Conservation (phyloP, 169 alveolate genomes). For the Theileria luwenshuni region DNA sequence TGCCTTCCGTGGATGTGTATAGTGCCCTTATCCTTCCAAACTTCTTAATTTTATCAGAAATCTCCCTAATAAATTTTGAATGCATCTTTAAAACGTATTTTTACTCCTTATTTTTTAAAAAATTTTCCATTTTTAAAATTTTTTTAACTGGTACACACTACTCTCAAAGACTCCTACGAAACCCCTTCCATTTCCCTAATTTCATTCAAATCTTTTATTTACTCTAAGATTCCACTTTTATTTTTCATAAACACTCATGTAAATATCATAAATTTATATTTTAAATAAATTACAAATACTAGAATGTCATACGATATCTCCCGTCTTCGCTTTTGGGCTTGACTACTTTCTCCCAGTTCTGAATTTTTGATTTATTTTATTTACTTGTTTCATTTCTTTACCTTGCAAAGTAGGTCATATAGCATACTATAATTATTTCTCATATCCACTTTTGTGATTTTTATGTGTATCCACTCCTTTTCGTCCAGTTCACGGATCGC, state of each 20-base stretch:
- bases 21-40: not conserved
- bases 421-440: constrained; percentile 87
- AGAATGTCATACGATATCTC: constrained; percentile 79
- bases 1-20: not conserved
- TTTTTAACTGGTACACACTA: too few species aligned
- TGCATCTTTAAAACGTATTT: constrained; percentile 41
- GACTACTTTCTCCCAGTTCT: constrained; percentile 86
- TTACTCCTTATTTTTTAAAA: constrained; percentile 25
- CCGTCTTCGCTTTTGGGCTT: constrained; percentile 84
- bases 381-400: constrained; percentile 1
- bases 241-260: too few species aligned
- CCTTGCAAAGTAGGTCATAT: constrained; percentile 85
- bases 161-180: too few species aligned
- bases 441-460: constrained; percentile 86
- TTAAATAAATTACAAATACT: too few species aligned
- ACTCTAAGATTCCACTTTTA: too few species aligned
- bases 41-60: not conserved
- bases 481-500: constrained; percentile 87
- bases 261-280: too few species aligned
- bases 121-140: constrained; percentile 21
- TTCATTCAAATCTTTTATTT: too few species aligned
- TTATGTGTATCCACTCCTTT: constrained; percentile 86
- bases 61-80: not conserved
- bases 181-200: too few species aligned
- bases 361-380: not conserved